Evolutionary conservation across 768 basidiomycete species (phyloP).

Genomic region (Obba rivulosa): DNA sequence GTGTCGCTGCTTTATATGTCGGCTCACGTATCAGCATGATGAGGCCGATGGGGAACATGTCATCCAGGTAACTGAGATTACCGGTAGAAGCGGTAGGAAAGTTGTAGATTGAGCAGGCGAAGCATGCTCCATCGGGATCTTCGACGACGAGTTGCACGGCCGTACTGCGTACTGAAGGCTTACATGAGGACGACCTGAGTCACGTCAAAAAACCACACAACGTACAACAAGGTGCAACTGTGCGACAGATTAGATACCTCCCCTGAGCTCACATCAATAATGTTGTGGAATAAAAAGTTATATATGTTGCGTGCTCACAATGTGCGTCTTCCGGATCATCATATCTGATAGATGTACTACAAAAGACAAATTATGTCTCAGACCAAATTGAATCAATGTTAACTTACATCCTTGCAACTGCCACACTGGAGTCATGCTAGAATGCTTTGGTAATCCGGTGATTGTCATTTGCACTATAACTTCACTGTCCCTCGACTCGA

Average conservation of each 20-base stretch:
- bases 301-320: not conserved
- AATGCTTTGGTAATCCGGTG: slow-evolving; percentile 11
- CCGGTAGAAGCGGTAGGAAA: slow-evolving; percentile 19
- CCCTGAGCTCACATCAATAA: not conserved
- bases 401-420: slow-evolving; percentile 6
- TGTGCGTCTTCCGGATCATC: slow-evolving; percentile 6
- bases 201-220: not conserved
- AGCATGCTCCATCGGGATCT: slow-evolving; percentile 20
- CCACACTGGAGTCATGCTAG: slow-evolving; percentile 6
- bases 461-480: slow-evolving; percentile 8
- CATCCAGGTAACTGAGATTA: slow-evolving; percentile 17
- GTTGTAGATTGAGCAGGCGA: slow-evolving; percentile 20
- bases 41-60: slow-evolving; percentile 23
- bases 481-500: not conserved
- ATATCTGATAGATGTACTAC: slow-evolving; percentile 7
- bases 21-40: slow-evolving; percentile 29
- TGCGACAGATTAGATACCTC: slow-evolving; percentile 11
- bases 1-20: slow-evolving; percentile 13
- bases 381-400: not conserved
- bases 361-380: not conserved
- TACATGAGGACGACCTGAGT: not conserved
- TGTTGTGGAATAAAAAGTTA: not conserved
- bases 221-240: slow-evolving; percentile 9
- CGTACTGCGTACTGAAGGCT: slow-evolving; percentile 3
- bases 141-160: slow-evolving; percentile 18